These are phyloP conservation scores for Penicillium freii DNA, from an alignment of 2,329 filamentous ascomycete genomes.

Conservation along the genomic window DNA sequence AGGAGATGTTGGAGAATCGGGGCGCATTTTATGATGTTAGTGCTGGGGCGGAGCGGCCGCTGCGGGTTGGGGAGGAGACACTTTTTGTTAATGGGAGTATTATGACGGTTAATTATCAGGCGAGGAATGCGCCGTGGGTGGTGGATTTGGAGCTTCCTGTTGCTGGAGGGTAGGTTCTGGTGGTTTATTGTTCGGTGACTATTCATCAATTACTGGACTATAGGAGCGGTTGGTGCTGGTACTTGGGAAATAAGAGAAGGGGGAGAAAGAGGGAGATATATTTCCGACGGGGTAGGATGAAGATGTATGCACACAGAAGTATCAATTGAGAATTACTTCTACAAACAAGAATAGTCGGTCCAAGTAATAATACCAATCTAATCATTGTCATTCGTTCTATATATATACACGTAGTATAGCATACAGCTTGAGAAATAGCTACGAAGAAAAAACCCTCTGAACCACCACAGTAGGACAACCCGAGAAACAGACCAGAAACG, in stretches of 20 bases:
- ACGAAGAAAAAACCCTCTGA: not conserved
- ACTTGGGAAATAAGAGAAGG: no score
- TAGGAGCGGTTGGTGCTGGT: no score
- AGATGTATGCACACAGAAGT: not conserved
- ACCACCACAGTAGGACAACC: not conserved
- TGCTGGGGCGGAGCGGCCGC: conserved; percentile 20
- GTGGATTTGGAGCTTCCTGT: conserved; percentile 53
- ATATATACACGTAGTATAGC: not conserved
- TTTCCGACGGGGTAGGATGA: not conserved
- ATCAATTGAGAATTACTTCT: not conserved
- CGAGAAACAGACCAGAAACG: not conserved
- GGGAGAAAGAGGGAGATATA: not conserved
- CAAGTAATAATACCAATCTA: not conserved
- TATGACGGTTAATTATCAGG: conserved; percentile 50
- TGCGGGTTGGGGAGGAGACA: conserved; percentile 52
- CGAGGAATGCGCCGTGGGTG: conserved; percentile 55
- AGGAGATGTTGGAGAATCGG: conserved; percentile 33
- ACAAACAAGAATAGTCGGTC: no score
- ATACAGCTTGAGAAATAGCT: not conserved
- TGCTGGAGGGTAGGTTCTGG: not conserved
- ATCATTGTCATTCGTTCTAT: not conserved
- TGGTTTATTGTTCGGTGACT: not conserved
- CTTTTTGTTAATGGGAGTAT: conserved; percentile 60
- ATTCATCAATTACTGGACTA: no score
- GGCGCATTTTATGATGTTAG: conserved; percentile 39